Evolutionary conservation across 2,329 filamentous ascomycete species (phyloP).

Genomic region (Talaromyces sp.): DNA sequence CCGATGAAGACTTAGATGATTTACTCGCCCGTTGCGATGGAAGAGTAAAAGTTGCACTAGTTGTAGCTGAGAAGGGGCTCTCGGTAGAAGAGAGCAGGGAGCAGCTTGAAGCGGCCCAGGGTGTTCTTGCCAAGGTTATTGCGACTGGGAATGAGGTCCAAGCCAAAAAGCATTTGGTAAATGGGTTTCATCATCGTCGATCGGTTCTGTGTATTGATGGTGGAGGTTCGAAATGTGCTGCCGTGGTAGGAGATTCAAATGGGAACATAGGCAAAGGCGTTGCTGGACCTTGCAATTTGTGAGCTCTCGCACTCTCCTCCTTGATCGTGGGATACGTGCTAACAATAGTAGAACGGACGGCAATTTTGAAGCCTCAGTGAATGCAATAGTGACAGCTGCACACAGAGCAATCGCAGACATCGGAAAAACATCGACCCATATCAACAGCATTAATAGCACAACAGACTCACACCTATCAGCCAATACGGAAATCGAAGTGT

Average conservation of each 20-base stretch:
- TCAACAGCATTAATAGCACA: conserved; percentile 2
- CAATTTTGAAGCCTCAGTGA: conserved; percentile 26
- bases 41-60: conserved; percentile 36
- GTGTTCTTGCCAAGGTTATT: conserved; percentile 26
- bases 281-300: conserved; percentile 43
- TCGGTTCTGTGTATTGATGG: conserved; percentile 42
- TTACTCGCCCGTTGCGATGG: conserved; percentile 28
- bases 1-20: conserved; percentile 28
- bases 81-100: conserved; percentile 25
- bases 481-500: not conserved
- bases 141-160: conserved; percentile 10
- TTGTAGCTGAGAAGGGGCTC: conserved; percentile 26
- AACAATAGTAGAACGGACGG: conserved; percentile 22
- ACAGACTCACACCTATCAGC: not conserved
- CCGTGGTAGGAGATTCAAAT: conserved; percentile 29
- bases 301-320: not conserved
- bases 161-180: conserved; percentile 10
- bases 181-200: not conserved
- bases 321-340: not conserved
- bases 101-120: conserved; percentile 24
- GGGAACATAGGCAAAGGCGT: conserved; percentile 29
- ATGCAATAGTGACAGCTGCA: conserved; percentile 25
- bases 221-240: conserved; percentile 44
- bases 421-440: not conserved
- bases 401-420: conserved; percentile 20